Conservation (phyloP, 352 stramenopile species). For the Globisporangium orthogonon region DNA sequence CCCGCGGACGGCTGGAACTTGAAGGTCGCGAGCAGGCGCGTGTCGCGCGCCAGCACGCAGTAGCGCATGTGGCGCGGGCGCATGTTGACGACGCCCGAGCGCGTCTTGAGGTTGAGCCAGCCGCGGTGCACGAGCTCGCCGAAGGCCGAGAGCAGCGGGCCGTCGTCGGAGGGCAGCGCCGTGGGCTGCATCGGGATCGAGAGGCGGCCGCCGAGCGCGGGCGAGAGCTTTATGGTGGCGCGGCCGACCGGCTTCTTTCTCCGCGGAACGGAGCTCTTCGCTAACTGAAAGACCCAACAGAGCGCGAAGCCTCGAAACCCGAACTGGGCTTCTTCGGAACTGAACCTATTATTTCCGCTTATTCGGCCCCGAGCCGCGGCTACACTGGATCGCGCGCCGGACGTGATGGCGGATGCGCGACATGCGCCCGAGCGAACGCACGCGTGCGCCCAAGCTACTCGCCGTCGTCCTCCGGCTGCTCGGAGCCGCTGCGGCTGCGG, state of each 20-base stretch:
- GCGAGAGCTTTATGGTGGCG: conserved; percentile 16
- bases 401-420: too few relatives aligned
- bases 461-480: conserved; percentile 5
- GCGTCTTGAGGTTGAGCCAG: conserved; percentile 85
- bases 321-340: too few relatives aligned
- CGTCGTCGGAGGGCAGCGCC: conserved; percentile 42
- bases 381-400: too few relatives aligned
- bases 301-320: background rate
- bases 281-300: background rate
- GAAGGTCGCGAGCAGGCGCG: conserved; percentile 66
- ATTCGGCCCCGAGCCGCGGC: too few relatives aligned
- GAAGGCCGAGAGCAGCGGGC: conserved; percentile 42
- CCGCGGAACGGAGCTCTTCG: too few relatives aligned
- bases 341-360: too few relatives aligned
- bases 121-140: conserved; percentile 72
- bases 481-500: too few relatives aligned
- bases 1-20: conserved; percentile 80
- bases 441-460: background rate
- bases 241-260: background rate
- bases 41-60: conserved; percentile 68
- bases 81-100: conserved; percentile 75
- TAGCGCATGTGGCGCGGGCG: conserved; percentile 80
- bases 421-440: too few relatives aligned
- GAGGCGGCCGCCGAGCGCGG: conserved; percentile 8
- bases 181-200: conserved; percentile 45